Evolutionary conservation across 345 rosid genomes (phyloP).

Genomic region (Eutrema heterophyllum): DNA sequence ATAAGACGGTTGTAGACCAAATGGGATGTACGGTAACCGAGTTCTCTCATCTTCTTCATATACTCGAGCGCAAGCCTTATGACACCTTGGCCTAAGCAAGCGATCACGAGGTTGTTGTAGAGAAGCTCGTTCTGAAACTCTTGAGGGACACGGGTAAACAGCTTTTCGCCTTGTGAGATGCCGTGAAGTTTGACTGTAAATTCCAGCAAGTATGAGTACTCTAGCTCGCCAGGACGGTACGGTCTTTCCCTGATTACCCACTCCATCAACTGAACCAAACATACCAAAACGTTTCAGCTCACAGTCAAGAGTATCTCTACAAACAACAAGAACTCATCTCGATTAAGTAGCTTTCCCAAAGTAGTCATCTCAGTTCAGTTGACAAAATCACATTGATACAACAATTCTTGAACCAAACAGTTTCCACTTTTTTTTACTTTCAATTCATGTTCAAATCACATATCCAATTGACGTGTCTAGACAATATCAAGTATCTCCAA

Average conservation of each 20-base stretch:
- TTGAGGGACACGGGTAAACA: conserved; percentile 58
- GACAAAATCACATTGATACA: background rate
- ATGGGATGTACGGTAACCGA: conserved; percentile 62
- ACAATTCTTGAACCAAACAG: background rate
- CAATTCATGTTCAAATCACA: background rate
- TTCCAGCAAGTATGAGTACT: conserved; percentile 78
- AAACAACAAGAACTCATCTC: background rate
- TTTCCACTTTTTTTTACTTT: background rate
- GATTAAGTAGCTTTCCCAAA: background rate
- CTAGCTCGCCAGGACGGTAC: conserved; percentile 72
- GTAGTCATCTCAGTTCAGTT: background rate
- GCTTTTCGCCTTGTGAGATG: conserved; percentile 64
- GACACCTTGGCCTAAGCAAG: conserved; percentile 74
- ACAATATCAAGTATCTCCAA: background rate
- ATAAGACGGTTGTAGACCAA: conserved; percentile 81
- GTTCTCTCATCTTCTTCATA: conserved; percentile 95
- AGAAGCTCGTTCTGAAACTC: conserved; percentile 88
- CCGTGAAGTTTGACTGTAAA: conserved; percentile 78
- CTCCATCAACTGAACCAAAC: conserved; percentile 69
- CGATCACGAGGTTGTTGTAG: conserved; percentile 79
- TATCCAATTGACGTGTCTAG: background rate
- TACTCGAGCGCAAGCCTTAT: conserved; percentile 68
- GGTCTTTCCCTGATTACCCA: conserved; percentile 94
- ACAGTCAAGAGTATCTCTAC: background rate
- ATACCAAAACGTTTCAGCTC: background rate